Conservation (phyloP, 2,329 filamentous ascomycete genomes). For the Alternaria sp. region DNA sequence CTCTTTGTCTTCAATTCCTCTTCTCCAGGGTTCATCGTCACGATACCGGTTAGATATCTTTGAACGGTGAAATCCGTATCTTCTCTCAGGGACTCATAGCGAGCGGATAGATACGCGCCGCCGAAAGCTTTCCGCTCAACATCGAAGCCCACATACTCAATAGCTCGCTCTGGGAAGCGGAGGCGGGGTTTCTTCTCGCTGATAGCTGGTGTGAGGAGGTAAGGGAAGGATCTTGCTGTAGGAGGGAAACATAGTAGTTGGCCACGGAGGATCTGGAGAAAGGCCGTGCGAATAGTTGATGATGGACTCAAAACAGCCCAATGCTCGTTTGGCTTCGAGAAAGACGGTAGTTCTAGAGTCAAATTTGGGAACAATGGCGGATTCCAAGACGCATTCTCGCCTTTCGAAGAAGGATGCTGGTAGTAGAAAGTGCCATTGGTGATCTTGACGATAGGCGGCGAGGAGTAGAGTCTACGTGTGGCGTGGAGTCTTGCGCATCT, state of each 20-base stretch:
- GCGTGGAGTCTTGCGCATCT: constrained; percentile 32
- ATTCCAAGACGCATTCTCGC: constrained; percentile 63
- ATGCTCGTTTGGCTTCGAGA: constrained; percentile 62
- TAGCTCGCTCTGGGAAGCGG: constrained; percentile 69
- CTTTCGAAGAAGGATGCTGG: constrained; percentile 65
- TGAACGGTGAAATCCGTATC: constrained; percentile 84
- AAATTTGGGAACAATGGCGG: constrained; percentile 77
- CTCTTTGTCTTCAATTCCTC: constrained; percentile 55
- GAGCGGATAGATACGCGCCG: constrained; percentile 81
- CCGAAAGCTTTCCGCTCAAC: constrained; percentile 69
- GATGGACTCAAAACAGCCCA: constrained; percentile 89
- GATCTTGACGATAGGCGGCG: constrained; percentile 45
- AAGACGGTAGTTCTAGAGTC: constrained; percentile 72
- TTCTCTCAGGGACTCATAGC: constrained; percentile 89
- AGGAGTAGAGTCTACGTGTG: constrained; percentile 30
- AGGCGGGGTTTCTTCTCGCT: constrained; percentile 61
- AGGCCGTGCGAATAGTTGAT: constrained; percentile 78
- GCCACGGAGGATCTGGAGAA: constrained; percentile 81
- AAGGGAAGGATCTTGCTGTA: constrained; percentile 78
- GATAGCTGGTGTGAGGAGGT: constrained; percentile 71
- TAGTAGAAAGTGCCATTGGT: constrained; percentile 82
- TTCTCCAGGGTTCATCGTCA: constrained; percentile 77
- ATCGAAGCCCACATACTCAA: constrained; percentile 92
- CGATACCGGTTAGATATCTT: constrained; percentile 84
- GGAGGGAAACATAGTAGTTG: constrained; percentile 79